Percentiles rank a stretch among this genome's conserved stretches.
phyloP scores from a whole-genome alignment of 805 yeast species.

The Brettanomyces sp. region DNA sequence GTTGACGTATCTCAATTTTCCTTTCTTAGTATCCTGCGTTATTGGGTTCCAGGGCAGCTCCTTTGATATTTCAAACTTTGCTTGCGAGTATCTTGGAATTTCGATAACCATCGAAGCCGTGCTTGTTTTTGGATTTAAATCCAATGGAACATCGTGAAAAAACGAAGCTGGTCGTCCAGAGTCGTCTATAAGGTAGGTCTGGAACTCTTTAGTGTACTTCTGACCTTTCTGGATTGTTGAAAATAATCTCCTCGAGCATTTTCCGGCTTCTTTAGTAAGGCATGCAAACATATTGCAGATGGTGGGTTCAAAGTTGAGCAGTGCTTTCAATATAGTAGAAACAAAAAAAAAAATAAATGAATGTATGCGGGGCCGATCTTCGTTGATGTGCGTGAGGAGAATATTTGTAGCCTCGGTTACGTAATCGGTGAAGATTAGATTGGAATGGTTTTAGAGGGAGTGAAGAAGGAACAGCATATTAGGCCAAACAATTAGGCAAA shows the following conservation, averaged over 20 bases:
- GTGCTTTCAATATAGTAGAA: no score
- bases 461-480: no score
- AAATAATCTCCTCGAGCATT: constrained; percentile 4
- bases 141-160: constrained; percentile 66
- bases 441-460: no score
- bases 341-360: no score
- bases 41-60: constrained; percentile 61
- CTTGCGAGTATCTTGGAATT: constrained; percentile 77
- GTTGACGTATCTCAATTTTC: constrained; percentile 63
- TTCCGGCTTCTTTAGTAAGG: not conserved
- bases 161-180: constrained; percentile 43
- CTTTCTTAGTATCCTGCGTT: constrained; percentile 63
- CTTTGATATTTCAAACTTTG: constrained; percentile 68
- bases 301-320: no score
- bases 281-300: not conserved
- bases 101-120: constrained; percentile 64
- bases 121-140: constrained; percentile 28
- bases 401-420: no score
- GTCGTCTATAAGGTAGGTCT: constrained; percentile 33
- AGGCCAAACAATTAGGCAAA: no score
- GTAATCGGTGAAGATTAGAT: no score
- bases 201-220: constrained; percentile 30
- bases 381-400: no score
- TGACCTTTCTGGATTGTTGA: constrained; percentile 24
- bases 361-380: no score